Conservation (phyloP, 768 basidiomycete species). For the Tylopilus intermedius region DNA sequence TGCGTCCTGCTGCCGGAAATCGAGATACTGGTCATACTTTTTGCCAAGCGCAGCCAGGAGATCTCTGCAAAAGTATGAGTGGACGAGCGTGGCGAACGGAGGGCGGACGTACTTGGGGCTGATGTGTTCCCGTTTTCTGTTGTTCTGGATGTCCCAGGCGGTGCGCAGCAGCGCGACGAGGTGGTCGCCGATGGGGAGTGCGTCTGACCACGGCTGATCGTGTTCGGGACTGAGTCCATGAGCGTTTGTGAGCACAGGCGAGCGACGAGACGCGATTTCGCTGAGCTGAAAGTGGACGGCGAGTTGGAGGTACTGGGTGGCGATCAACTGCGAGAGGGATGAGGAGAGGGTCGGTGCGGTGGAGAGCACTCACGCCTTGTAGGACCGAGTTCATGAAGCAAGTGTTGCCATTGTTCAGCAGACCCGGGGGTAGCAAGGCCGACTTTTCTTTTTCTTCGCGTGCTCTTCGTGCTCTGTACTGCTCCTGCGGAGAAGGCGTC, state of each 20-base stretch:
- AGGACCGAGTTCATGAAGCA: conserved; percentile 97
- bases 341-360: background rate
- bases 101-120: conserved; percentile 58
- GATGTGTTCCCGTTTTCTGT: conserved; percentile 45
- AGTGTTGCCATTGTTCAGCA: conserved; percentile 81
- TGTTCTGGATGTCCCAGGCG: conserved; percentile 61
- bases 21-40: conserved; percentile 93
- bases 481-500: conserved; percentile 56
- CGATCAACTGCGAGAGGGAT: conserved; percentile 47
- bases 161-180: conserved; percentile 56
- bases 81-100: background rate
- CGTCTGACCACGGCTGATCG: conserved; percentile 50
- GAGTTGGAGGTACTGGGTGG: conserved; percentile 56
- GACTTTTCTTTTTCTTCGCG: conserved; percentile 59
- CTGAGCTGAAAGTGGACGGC: conserved; percentile 46
- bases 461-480: conserved; percentile 52
- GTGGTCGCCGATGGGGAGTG: conserved; percentile 67
- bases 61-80: conserved; percentile 35
- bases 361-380: conserved; percentile 57
- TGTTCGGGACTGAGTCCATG: conserved; percentile 47
- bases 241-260: conserved; percentile 64
- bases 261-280: conserved; percentile 43
- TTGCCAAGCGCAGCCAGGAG: conserved; percentile 64
- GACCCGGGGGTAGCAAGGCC: conserved; percentile 65
- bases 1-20: conserved; percentile 93